A percentile compares a stretch with the other conserved stretches of the same genome.
Evolutionary conservation across 352 stramenopile species (phyloP).

Genomic region (Pythium grandisporangium): DNA sequence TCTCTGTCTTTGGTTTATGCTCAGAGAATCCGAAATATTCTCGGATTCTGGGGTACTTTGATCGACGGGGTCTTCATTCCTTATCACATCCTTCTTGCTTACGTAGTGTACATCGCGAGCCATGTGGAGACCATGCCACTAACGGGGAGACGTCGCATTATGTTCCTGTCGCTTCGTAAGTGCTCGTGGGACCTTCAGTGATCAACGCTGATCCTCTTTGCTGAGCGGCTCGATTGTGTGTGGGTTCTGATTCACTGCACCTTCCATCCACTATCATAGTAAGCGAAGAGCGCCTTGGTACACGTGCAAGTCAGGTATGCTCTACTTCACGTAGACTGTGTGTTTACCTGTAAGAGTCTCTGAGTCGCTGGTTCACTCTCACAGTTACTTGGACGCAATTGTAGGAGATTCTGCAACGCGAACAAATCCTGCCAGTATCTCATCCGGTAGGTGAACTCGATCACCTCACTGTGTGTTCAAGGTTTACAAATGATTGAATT

Average conservation of each 20-base stretch:
- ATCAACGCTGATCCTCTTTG: too few relatives aligned
- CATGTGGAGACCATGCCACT: conserved; percentile 60
- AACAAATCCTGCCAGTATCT: conserved; percentile 27
- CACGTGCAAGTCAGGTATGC: conserved; percentile 29
- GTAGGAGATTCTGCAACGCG: conserved; percentile 26
- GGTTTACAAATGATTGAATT: too few relatives aligned
- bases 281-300: conserved; percentile 36
- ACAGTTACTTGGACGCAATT: too few relatives aligned
- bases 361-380: neutral
- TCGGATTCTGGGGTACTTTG: neutral
- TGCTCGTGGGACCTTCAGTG: too few relatives aligned
- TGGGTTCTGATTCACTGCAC: too few relatives aligned
- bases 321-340: neutral
- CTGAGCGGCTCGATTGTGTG: too few relatives aligned
- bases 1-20: neutral
- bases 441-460: conserved; percentile 22
- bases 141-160: conserved; percentile 40
- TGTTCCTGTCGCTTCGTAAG: conserved; percentile 47
- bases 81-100: neutral
- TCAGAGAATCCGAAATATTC: neutral
- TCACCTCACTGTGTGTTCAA: too few relatives aligned
- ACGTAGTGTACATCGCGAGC: conserved; percentile 13
- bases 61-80: conserved; percentile 14
- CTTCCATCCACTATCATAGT: conserved; percentile 2
- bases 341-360: neutral